Evolutionary conservation across 495 filamentous ascomycete species (phyloP).

Genomic region (Elasticomyces elasticus): DNA sequence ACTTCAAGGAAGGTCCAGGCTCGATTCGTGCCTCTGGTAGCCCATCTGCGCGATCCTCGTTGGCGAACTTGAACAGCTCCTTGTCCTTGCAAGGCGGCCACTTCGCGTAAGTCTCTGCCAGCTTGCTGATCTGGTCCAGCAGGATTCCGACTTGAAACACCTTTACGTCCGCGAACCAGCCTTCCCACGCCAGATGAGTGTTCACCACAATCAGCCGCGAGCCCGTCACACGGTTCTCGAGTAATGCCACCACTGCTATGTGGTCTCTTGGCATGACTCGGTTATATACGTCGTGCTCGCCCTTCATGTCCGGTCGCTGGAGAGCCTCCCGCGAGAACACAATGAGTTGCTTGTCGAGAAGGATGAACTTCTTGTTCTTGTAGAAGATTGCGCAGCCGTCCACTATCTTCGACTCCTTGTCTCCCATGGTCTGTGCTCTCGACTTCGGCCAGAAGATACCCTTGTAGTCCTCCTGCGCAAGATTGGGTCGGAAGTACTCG

Average conservation of each 20-base stretch:
- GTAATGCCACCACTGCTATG: conserved; percentile 78
- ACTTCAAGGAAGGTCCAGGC: conserved; percentile 62
- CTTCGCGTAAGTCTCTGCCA: conserved; percentile 72
- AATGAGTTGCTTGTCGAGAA: conserved; percentile 85
- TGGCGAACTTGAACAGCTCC: conserved; percentile 54
- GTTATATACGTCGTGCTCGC: conserved; percentile 92
- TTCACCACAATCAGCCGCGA: conserved; percentile 85
- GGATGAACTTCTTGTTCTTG: conserved; percentile 71
- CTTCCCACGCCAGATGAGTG: conserved; percentile 91
- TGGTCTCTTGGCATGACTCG: conserved; percentile 96
- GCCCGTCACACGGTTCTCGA: conserved; percentile 82
- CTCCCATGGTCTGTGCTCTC: conserved; percentile 79
- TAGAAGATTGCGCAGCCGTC: conserved; percentile 97
- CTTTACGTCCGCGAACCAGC: conserved; percentile 82
- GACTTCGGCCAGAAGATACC: conserved; percentile 83
- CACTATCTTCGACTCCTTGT: conserved; percentile 72
- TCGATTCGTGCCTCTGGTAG: conserved; percentile 40
- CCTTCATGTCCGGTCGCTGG: conserved; percentile 88
- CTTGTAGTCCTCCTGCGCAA: conserved; percentile 80
- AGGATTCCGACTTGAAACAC: conserved; percentile 87
- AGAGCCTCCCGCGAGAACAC: conserved; percentile 89
- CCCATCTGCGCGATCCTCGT: conserved; percentile 45
- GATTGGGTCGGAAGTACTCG: conserved; percentile 70
- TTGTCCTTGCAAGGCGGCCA: conserved; percentile 66
- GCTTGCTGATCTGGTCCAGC: conserved; percentile 76